Evolutionary conservation across 2,329 filamentous ascomycete genomes (phyloP).

Genomic region (Ophiocordyceps sinensis): DNA sequence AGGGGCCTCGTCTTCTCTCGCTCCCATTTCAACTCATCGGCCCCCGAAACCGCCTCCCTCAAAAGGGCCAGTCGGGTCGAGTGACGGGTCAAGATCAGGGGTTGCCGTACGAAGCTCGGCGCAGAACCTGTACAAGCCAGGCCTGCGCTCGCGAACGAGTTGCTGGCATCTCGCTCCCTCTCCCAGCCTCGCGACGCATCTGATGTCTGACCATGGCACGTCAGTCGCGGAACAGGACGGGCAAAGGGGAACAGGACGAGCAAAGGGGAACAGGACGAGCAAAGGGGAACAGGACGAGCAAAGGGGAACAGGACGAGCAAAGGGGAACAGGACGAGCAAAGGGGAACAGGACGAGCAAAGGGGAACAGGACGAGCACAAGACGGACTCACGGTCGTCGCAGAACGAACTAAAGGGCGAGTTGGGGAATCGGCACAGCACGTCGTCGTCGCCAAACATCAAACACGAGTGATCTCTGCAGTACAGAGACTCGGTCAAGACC

Average conservation of each 20-base stretch:
- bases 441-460: neutral
- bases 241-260: neutral
- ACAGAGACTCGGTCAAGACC: neutral
- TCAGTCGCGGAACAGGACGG: too few relatives aligned
- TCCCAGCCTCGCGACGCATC: neutral
- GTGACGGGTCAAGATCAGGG: neutral
- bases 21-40: too few relatives aligned
- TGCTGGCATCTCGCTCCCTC: neutral
- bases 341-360: neutral
- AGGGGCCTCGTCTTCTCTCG: neutral
- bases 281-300: neutral
- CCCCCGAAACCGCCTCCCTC: too few relatives aligned
- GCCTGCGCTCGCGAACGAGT: neutral
- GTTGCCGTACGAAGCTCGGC: neutral
- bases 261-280: neutral
- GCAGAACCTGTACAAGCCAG: neutral
- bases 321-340: neutral
- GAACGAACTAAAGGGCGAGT: neutral
- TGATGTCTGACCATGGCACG: neutral
- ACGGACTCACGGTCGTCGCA: constrained; percentile 1
- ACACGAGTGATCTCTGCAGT: constrained; percentile 2
- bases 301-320: neutral
- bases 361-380: neutral
- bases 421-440: neutral
- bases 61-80: too few relatives aligned